Base-by-base conservation (phyloP, 257 asterid genomes). In the Fraxinus pennsylvanica region DNA sequence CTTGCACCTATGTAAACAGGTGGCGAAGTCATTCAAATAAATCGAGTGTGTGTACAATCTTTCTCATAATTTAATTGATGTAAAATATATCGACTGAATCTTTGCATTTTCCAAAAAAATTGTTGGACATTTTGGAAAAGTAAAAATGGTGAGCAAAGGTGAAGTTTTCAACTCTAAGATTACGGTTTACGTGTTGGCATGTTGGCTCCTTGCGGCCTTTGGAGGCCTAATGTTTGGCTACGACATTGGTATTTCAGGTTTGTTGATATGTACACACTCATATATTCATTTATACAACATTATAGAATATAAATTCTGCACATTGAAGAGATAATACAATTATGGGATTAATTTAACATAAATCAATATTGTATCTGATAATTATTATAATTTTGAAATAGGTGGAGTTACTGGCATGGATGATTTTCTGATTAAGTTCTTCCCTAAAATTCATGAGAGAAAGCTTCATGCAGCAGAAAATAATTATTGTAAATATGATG, bases 171-270 rank as follows among this genome's bases (percentile, higher is more conserved):
- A 47, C 21, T 47, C 57, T 47, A 47, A 14, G 57, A 47, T 47
- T 47, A 47, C 57, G 2, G 57, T 47, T 47, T 47, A 47, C n/a
- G 21, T 47, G 57, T 47, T 47, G 7, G 57, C 57, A 47, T 47
- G 57, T 47, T 47, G 57, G 57, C 3, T 47, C 57, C 57, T 47
- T 47, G 97, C 97, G 1, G 96, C 97, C 79, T 86, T 90, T 70
- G 97, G 97, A 17, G 97, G 97, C 1, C 92, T 92, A 33, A 92
- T 92, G 97, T 92, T 92, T 21, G 97, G 97, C 15, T 92, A 92
- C n/a, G 97, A 92, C 17, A 77, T 92, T 3, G 97, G 97, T 17
- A 85, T 91, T 72, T 92, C 97, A 7, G 97, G 97, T 89, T 4
- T 13, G 52, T 43, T 43, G 50, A 39, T 41, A 41, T 38, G 7